Conservation (phyloP, 768 basidiomycete species). For the Cystofilobasidium capitatum region DNA sequence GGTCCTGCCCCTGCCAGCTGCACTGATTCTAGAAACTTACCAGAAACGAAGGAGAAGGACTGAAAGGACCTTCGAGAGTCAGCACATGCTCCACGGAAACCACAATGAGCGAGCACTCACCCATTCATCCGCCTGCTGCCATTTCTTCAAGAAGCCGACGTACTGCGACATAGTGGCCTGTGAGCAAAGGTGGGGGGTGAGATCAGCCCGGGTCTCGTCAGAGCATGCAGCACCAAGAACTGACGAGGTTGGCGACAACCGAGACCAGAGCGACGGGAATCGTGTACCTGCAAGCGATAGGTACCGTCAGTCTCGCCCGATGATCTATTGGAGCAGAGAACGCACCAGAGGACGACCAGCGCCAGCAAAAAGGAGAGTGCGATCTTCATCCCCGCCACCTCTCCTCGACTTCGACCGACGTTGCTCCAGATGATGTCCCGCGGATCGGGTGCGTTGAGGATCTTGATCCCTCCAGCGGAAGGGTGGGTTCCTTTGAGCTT, state of each 20-base stretch:
- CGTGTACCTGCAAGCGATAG: not conserved
- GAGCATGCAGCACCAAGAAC: not conserved
- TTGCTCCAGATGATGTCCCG: slow-evolving; percentile 8
- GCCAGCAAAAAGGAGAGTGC: not conserved
- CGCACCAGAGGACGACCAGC: slow-evolving; percentile 3
- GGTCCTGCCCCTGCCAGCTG: too few species aligned
- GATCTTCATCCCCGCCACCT: not conserved
- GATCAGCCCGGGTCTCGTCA: too few species aligned
- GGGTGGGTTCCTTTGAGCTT: too few species aligned
- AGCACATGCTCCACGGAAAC: too few species aligned
- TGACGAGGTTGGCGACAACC: slow-evolving; percentile 3
- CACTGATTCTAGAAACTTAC: not conserved
- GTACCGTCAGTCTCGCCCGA: not conserved
- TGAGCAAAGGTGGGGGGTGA: too few species aligned
- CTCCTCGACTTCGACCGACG: not conserved
- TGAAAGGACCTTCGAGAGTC: too few species aligned
- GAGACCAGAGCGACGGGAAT: slow-evolving; percentile 15
- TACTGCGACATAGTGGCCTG: not conserved
- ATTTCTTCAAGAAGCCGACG: slow-evolving; percentile 2
- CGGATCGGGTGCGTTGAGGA: not conserved
- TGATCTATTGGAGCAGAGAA: not conserved
- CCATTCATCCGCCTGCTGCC: slow-evolving; percentile 2
- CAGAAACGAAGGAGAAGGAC: not conserved
- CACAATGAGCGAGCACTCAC: too few species aligned
- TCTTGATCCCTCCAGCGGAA: slow-evolving; percentile 7